Conservation (phyloP, 176 grass and related monocot species). For the Hordeum vulgare region DNA sequence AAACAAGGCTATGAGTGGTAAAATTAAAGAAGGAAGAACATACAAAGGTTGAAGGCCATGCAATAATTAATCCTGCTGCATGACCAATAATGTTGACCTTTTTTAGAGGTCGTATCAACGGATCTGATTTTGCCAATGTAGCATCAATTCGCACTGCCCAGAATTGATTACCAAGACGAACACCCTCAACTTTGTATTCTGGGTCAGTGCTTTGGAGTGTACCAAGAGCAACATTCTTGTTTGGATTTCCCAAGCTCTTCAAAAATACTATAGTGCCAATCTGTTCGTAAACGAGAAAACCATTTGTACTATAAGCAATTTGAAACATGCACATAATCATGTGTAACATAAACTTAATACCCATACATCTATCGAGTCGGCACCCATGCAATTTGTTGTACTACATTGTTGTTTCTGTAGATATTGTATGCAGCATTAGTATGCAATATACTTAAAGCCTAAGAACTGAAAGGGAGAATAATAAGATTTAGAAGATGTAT, state of each 20-base stretch:
- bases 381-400: background rate
- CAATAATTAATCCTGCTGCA: background rate
- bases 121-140: background rate
- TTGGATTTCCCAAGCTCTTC: background rate
- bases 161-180: background rate
- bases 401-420: background rate
- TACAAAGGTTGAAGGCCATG: slow-evolving; percentile 2
- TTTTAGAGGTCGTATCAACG: background rate
- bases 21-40: background rate
- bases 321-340: background rate
- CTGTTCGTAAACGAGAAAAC: background rate
- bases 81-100: background rate
- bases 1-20: background rate
- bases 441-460: background rate
- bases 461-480: too few species aligned
- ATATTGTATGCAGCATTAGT: background rate
- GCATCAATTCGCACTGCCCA: background rate
- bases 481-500: background rate
- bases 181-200: background rate
- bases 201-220: background rate
- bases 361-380: background rate
- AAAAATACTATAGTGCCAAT: background rate
- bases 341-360: background rate
- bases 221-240: background rate
- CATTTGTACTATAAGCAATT: background rate